phyloP scores from a whole-genome alignment of 1,139 yeast genomes.

The Candida sp. region DNA sequence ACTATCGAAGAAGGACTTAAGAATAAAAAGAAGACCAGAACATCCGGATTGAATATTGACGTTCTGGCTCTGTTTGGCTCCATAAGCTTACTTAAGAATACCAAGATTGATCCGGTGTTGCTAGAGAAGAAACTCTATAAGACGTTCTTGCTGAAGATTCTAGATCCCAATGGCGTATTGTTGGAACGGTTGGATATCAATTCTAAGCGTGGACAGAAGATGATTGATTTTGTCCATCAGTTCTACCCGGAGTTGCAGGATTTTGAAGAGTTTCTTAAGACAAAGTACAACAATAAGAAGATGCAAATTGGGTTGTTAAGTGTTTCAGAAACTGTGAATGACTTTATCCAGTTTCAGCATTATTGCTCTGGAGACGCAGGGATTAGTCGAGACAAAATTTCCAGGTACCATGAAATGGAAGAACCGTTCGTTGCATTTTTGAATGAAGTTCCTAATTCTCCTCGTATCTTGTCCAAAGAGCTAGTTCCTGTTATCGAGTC shows the following conservation, averaged over 20 bases:
- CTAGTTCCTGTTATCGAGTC: constrained; percentile 14
- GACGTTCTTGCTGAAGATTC: no score
- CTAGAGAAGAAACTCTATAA: no score
- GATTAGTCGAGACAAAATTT: neutral
- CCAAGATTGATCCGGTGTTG: no score
- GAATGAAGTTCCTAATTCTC: constrained; percentile 10
- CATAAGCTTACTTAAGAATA: no score
- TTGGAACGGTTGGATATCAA: neutral
- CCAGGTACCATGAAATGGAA: neutral
- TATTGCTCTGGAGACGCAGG: neutral
- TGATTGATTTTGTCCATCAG: no score
- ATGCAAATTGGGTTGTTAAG: neutral
- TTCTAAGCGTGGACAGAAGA: no score
- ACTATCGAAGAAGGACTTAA: no score
- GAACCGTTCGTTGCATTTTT: neutral
- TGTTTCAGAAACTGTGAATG: neutral
- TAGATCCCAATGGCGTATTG: no score
- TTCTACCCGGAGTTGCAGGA: constrained; percentile 1
- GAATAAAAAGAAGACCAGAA: no score
- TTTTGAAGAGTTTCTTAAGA: neutral
- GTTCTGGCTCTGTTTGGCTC: no score
- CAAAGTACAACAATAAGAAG: neutral
- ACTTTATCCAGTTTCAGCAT: neutral
- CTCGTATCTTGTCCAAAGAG: constrained; percentile 15
- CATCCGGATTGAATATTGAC: neutral